These are phyloP conservation scores for Coprinopsis cinerea DNA, from an alignment of 768 basidiomycete species.

Conservation along the genomic window DNA sequence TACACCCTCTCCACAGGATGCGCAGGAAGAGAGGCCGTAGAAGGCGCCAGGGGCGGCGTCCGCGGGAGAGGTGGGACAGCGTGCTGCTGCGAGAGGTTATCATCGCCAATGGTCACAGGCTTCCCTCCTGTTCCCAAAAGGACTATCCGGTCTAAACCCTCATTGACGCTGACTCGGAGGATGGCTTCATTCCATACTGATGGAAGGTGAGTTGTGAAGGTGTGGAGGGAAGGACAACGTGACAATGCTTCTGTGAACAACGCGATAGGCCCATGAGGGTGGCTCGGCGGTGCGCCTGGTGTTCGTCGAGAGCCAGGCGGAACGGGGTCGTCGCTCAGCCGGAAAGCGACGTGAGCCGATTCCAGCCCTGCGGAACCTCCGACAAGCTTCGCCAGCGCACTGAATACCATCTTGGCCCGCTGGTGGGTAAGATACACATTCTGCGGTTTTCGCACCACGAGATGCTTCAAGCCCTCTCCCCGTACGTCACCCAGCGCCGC, in stretches of 20 bases:
- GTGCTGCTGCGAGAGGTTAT: no score
- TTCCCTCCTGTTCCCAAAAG: constrained; percentile 21
- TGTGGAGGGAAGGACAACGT: constrained; percentile 36
- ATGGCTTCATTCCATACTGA: constrained; percentile 54
- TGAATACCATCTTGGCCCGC: constrained; percentile 38
- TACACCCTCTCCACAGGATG: constrained; percentile 10
- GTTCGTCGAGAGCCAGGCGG: constrained; percentile 15
- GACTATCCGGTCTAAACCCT: constrained; percentile 40
- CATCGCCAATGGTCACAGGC: constrained; percentile 6
- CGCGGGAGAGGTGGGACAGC: not conserved
- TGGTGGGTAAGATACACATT: constrained; percentile 51
- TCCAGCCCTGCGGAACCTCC: constrained; percentile 38
- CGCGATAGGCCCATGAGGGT: constrained; percentile 26
- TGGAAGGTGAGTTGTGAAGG: constrained; percentile 49
- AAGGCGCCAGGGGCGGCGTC: no score
- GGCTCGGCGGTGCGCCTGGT: constrained; percentile 12
- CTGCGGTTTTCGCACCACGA: constrained; percentile 47
- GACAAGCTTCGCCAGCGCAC: constrained; percentile 40
- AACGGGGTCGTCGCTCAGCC: constrained; percentile 42
- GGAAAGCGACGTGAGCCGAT: constrained; percentile 48
- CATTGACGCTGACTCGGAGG: constrained; percentile 44
- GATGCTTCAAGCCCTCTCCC: constrained; percentile 27
- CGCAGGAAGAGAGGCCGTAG: constrained; percentile 5
- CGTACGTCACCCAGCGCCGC: not conserved
- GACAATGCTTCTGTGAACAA: constrained; percentile 30